Percentiles rank a stretch among this genome's conserved stretches.
Conservation (phyloP, 1,139 yeast genomes). For the Debaryomyces sp. region DNA sequence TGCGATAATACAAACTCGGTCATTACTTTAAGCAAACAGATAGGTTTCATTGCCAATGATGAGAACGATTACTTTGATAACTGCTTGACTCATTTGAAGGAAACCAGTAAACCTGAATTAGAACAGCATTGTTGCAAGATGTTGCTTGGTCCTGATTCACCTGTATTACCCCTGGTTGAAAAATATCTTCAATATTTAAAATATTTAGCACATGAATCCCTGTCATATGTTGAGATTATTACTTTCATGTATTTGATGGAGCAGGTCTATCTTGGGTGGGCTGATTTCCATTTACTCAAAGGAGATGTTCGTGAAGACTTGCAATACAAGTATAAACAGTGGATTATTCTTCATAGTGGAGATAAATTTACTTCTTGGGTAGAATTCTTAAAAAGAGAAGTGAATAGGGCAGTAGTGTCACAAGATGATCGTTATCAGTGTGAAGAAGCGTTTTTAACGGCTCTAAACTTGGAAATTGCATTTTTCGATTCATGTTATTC, state of each 20-base stretch:
- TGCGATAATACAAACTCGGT: slow-evolving; percentile 43
- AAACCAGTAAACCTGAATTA: slow-evolving; percentile 16
- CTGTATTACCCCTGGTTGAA: slow-evolving; percentile 32
- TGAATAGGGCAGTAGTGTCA: slow-evolving; percentile 34
- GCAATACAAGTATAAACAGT: slow-evolving; percentile 49
- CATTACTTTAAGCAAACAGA: slow-evolving; percentile 47
- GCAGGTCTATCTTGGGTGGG: slow-evolving; percentile 56
- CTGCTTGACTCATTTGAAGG: slow-evolving; percentile 32
- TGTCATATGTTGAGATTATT: slow-evolving; percentile 45
- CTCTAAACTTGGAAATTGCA: slow-evolving; percentile 41
- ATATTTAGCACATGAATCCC: slow-evolving; percentile 27
- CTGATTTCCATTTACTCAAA: slow-evolving; percentile 29
- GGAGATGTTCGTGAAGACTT: slow-evolving; percentile 29
- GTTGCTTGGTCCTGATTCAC: slow-evolving; percentile 13
- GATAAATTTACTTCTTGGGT: slow-evolving; percentile 50
- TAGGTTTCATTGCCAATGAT: slow-evolving; percentile 51
- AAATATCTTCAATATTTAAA: slow-evolving; percentile 39
- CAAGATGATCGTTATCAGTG: slow-evolving; percentile 21
- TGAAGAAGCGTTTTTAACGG: slow-evolving; percentile 34
- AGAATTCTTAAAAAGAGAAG: slow-evolving; percentile 44
- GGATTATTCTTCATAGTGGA: slow-evolving; percentile 57
- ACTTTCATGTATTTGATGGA: slow-evolving; percentile 53
- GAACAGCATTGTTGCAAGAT: slow-evolving; percentile 21
- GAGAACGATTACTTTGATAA: slow-evolving; percentile 52
- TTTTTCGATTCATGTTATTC: slow-evolving; percentile 53